Percentiles rank a stretch among this genome's conserved stretches.
phyloP scores from a whole-genome alignment of 495 filamentous ascomycete species.

The Recurvomyces mirabilis region DNA sequence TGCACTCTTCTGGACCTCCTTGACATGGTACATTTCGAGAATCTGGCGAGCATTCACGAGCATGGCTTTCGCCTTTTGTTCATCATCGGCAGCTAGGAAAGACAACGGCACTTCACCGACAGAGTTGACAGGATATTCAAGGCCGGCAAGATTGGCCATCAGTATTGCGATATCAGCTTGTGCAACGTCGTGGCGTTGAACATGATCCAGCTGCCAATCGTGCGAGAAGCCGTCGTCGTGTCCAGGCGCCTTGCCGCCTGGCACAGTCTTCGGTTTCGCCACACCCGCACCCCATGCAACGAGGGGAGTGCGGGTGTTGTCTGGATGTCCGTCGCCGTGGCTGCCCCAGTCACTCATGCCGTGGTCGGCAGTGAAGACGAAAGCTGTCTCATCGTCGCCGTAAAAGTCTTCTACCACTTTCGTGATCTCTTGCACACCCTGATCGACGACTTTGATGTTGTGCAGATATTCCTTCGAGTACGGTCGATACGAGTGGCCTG shows the following conservation, averaged over 20 bases:
- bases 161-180: conserved; percentile 94
- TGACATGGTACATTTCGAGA: conserved; percentile 92
- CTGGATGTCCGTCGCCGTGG: conserved; percentile 93
- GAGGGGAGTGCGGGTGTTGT: conserved; percentile 91
- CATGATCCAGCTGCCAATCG: conserved; percentile 72
- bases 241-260: conserved; percentile 48
- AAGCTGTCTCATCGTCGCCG: conserved; percentile 81
- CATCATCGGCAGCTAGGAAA: conserved; percentile 58
- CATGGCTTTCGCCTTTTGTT: conserved; percentile 74
- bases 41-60: conserved; percentile 81
- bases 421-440: conserved; percentile 73
- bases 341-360: conserved; percentile 99
- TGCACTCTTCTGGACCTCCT: conserved; percentile 73
- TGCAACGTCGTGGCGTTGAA: conserved; percentile 78
- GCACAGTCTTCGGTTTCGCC: conserved; percentile 54
- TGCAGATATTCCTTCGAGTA: conserved; percentile 92
- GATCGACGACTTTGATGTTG: conserved; percentile 90
- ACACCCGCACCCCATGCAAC: conserved; percentile 93
- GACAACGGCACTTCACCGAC: conserved; percentile 85
- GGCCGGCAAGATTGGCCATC: conserved; percentile 89
- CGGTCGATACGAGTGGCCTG: conserved; percentile 75
- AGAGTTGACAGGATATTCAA: conserved; percentile 91
- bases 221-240: conserved; percentile 88
- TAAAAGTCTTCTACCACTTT: conserved; percentile 82
- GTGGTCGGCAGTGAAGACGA: conserved; percentile 95